These are phyloP conservation scores for Irpex sp. DNA, from an alignment of 1,284 basidiomycete species.

Conservation along the genomic window DNA sequence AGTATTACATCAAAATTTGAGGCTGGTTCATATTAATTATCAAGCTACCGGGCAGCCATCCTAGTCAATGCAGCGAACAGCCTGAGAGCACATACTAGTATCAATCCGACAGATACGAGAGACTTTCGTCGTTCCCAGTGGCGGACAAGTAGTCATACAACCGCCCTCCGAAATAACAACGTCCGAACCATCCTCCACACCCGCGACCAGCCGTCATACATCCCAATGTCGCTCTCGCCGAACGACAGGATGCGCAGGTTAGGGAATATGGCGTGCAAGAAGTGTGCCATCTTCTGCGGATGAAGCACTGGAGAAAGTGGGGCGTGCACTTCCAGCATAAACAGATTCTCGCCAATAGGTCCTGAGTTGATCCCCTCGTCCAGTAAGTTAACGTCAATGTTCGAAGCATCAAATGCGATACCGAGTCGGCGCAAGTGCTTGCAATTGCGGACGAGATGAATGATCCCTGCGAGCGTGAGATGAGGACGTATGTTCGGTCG, in stretches of 20 bases:
- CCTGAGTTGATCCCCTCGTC: neutral
- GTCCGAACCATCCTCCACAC: neutral
- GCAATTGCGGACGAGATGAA: conserved; percentile 5
- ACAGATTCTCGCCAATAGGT: neutral
- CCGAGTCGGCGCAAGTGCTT: neutral
- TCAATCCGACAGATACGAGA: neutral
- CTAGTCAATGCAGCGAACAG: neutral
- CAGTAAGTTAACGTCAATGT: neutral
- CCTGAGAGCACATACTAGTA: too few species aligned
- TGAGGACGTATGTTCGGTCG: neutral
- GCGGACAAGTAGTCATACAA: neutral
- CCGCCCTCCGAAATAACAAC: neutral
- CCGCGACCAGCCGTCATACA: neutral
- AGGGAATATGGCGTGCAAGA: neutral
- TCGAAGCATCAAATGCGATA: neutral
- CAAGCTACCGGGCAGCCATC: neutral
- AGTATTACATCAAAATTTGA: too few species aligned
- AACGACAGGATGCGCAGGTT: neutral
- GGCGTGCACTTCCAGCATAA: conserved; percentile 1
- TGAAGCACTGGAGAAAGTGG: neutral
- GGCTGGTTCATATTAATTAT: neutral
- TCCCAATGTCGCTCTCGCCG: neutral
- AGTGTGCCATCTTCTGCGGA: conserved; percentile 1
- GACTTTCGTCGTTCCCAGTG: neutral
- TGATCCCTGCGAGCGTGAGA: neutral